Base-by-base conservation (phyloP, 2,329 filamentous ascomycete genomes). In the Fusarium sororula region DNA sequence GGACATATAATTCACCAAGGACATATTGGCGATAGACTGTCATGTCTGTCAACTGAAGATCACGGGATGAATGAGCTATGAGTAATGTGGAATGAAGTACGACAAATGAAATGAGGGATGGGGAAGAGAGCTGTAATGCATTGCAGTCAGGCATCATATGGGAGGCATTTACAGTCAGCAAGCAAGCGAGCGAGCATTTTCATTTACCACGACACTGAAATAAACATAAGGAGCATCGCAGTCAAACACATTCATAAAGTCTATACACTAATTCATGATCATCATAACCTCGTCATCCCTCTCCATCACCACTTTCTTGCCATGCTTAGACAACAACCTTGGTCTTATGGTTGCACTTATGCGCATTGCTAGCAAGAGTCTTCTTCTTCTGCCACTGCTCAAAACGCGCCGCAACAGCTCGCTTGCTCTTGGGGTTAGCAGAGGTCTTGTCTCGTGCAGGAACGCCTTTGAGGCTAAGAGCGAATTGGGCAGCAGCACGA, bases 401-500 rank as follows among this genome's bases (percentile, higher is more conserved):
- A 39, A 82, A 78, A 8, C 70, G 75, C 15, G 74, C 67, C n/a
- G 74, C 64, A 20, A 81, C 57, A n/a, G 72, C 76, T 18, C 73
- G 56, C 62, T 64, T 75, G 66, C 77, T 76, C 56, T 67, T 77
- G 0, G 77, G 79, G 58, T 81, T 79, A 13, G 73, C 38, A 9
- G 68, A 79, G 7, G 78, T 80, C 71, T 76, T 80, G 26, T 78
- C 74, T n/a, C 83, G 78, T 10, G 63, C 50, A 2, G 83, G 83
- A 9, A 84, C 77, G 3, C 78, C 82, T 2, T 82, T 77, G 8
- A 84, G 71, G 55, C 79, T 82, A 24, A 82, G 74, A 11, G 83
- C 82, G 26, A 85, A 80, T 37, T 80, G 72, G 20, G 88, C 88
- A 35, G 87, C 84, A 6, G 84, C 85, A 66, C 85, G 81, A 4